Evolutionary conservation across 1,139 yeast genomes (phyloP).

Genomic region (Kluyveromyces sp.): DNA sequence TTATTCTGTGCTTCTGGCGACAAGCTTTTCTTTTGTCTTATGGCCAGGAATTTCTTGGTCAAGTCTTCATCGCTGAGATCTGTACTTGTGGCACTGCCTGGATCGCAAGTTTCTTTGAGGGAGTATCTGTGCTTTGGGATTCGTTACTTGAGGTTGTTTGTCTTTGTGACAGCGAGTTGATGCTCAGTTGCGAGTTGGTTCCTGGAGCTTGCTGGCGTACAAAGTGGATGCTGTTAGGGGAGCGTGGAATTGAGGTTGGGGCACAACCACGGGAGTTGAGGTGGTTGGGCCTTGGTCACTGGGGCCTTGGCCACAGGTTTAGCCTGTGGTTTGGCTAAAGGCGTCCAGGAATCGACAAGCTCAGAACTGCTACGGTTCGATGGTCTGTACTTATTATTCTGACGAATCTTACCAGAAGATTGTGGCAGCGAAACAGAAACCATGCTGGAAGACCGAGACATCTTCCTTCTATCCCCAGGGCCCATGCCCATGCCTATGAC

Average conservation of each 20-base stretch:
- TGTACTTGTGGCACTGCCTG: constrained; percentile 9
- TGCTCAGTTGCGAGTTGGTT: constrained; percentile 1
- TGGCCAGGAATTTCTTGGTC: background rate
- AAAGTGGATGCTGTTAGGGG: background rate
- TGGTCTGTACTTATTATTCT: background rate
- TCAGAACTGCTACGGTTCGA: background rate
- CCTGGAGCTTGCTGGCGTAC: background rate
- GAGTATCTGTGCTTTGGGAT: constrained; percentile 1
- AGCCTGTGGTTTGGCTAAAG: background rate
- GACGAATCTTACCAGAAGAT: background rate
- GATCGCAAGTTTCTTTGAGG: background rate
- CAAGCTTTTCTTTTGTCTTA: background rate
- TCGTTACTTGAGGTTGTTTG: constrained; percentile 3
- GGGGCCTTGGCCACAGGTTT: background rate
- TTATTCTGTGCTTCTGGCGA: too few species aligned
- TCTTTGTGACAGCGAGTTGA: background rate
- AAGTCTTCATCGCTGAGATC: constrained; percentile 7
- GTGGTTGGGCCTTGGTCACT: background rate
- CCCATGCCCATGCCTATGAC: too few species aligned
- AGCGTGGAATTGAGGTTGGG: background rate
- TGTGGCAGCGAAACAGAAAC: background rate
- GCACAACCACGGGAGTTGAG: too few species aligned
- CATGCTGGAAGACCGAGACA: constrained; percentile 9
- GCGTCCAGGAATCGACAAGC: background rate
- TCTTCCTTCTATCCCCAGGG: too few species aligned